Conservation (phyloP, 2,329 filamentous ascomycete genomes). For the Botrytis galanthina region DNA sequence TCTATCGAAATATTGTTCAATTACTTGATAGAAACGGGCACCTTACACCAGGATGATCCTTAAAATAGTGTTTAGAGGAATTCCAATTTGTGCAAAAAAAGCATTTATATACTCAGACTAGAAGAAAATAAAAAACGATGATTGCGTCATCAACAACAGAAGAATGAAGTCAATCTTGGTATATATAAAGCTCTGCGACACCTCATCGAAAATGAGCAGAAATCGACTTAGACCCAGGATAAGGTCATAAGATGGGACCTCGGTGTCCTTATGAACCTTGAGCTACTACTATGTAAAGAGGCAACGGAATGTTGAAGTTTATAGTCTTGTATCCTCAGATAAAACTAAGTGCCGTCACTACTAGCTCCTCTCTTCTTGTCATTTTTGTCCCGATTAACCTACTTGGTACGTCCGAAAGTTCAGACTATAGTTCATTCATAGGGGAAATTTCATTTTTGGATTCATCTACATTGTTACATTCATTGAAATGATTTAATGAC, state of each 20-base stretch:
- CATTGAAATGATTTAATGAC: not conserved
- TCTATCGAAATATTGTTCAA: not conserved
- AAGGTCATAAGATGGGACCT: not conserved
- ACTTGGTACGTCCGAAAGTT: not conserved
- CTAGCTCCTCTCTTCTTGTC: not conserved
- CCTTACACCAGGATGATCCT: not conserved
- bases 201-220: not conserved
- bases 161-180: not conserved
- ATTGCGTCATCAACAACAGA: not conserved
- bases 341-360: too few species aligned
- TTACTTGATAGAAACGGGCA: not conserved
- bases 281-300: not conserved
- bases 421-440: not conserved
- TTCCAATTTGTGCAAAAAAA: not conserved
- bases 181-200: too few species aligned
- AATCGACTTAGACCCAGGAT: too few species aligned
- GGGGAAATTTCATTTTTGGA: fast-evolving
- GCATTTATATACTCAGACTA: not conserved
- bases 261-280: not conserved
- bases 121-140: not conserved
- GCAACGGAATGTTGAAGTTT: not conserved
- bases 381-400: not conserved
- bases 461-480: fast-evolving
- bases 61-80: not conserved
- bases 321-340: not conserved